Evolutionary conservation across 371 early-diverging fungal species (phyloP), one percentile per base, ranked within the genome.

Genomic region (Mucor mucedo): DNA sequence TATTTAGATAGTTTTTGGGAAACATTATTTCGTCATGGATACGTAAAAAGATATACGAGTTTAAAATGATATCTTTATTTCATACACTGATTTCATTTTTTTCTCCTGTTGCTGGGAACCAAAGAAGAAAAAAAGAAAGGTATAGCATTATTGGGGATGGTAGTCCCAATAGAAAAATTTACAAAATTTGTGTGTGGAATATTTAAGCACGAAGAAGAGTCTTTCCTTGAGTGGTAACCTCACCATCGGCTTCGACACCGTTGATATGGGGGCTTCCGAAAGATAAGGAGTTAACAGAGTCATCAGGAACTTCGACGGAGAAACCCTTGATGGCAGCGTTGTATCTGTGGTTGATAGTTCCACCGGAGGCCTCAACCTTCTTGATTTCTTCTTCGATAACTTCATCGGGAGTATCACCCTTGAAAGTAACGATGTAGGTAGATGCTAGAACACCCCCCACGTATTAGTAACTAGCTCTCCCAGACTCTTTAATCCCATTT

Each of bases 191-290:
- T 47, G 47, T 21, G 47, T n/a, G 16, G 47, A 49, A 30, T 50
- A 50, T 30, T 50, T 50, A 50, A 30, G 28, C 10, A 14, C n/a
- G 6, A 21, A 67, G 16, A 28, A 68, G 60, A 59, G 68, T 29
- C 44, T 66, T 6, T 48, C 78, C 83, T 52, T 81, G 81, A 28
- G 75, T 79, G 55, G 78, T 73, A 42, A 86, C 85, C 52, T 76
- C 75, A 38, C 87, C 87, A 65, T 86, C 87, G 41, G 83, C 68
- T 56, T 86, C 87, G 45, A 86, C 54, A 40, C 60, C 66, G 4
- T 76, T 62, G 29, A 86, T 60, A 5, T 73, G 70, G n/a, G 71
- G 65, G 21, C 57, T 52, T n/a, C 28, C 30, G 57, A 82, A 61
- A 14, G 76, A 71, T 47, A 79, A 63, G 9, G 78, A 28, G 10